Evolutionary conservation across 352 stramenopile species (phyloP).

Genomic region (Phytophthora palmivora): DNA sequence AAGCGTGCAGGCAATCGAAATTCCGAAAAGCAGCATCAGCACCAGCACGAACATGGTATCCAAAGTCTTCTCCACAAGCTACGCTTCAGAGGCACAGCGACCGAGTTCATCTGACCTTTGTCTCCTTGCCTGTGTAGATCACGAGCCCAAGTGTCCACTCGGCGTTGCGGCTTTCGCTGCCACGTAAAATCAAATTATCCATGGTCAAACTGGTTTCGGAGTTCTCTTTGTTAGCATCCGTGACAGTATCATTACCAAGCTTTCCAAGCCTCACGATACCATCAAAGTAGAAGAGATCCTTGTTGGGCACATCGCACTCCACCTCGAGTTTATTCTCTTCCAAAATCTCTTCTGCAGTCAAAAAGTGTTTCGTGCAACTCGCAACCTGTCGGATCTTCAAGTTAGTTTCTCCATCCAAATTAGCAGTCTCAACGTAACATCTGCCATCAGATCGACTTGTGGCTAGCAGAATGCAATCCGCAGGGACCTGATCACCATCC

Average conservation of each 20-base stretch:
- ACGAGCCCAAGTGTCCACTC: conserved; percentile 88
- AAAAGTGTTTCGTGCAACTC: conserved; percentile 79
- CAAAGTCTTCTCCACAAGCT: conserved; percentile 88
- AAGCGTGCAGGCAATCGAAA: conserved; percentile 84
- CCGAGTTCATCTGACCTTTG: conserved; percentile 90
- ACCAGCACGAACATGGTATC: conserved; percentile 91
- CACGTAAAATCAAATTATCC: conserved; percentile 89
- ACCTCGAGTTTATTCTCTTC: conserved; percentile 71
- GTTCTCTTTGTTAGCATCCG: conserved; percentile 32
- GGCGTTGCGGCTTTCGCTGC: conserved; percentile 85
- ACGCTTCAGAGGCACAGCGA: conserved; percentile 81
- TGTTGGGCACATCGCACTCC: conserved; percentile 84
- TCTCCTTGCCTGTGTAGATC: conserved; percentile 86
- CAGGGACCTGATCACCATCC: conserved; percentile 82
- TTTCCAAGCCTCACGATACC: conserved; percentile 64
- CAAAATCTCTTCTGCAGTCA: conserved; percentile 77
- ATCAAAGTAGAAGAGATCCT: conserved; percentile 90
- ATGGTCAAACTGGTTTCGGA: conserved; percentile 75
- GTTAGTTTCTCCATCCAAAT: conserved; percentile 90
- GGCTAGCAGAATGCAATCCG: conserved; percentile 82
- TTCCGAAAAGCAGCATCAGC: conserved; percentile 85
- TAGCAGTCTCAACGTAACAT: conserved; percentile 89
- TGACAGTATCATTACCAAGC: conserved; percentile 8
- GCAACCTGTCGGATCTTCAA: conserved; percentile 87
- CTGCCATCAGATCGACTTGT: conserved; percentile 78